Conservation (phyloP, 108 stramenopile genomes). For the Schizochytrium sp. region DNA sequence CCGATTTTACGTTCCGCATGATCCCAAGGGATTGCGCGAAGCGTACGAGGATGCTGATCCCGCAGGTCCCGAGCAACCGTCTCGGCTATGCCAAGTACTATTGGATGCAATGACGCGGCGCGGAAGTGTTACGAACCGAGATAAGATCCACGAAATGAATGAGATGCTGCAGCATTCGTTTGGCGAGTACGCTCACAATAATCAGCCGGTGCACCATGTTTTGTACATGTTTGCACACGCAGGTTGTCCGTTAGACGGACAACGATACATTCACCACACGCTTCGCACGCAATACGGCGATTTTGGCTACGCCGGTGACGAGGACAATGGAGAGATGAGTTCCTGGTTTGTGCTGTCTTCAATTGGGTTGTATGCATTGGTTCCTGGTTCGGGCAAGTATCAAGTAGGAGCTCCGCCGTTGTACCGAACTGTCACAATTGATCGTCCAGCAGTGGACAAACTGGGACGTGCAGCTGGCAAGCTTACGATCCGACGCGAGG, state of each 20-base stretch:
- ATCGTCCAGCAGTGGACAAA: neutral
- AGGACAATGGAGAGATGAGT: constrained; percentile 38
- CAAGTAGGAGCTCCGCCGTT: constrained; percentile 2
- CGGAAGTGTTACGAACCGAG: neutral
- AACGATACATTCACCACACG: neutral
- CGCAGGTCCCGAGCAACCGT: neutral
- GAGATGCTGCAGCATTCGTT: constrained; percentile 33
- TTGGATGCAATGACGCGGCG: neutral
- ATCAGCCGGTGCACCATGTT: constrained; percentile 34
- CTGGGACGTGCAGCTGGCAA: neutral
- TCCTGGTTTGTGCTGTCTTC: constrained; percentile 28
- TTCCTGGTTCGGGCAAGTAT: constrained; percentile 22
- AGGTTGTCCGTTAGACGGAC: neutral
- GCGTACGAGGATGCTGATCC: neutral
- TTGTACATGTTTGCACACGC: constrained; percentile 18
- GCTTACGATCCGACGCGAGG: neutral
- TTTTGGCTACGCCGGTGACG: constrained; percentile 32
- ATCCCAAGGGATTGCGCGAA: neutral
- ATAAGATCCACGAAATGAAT: constrained; percentile 29
- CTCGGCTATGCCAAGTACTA: neutral
- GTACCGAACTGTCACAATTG: neutral
- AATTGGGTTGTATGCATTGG: constrained; percentile 10
- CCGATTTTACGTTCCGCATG: constrained; percentile 21
- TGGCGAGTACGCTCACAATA: constrained; percentile 40
- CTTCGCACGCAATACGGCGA: constrained; percentile 17